Evolutionary conservation across 2,329 filamentous ascomycete genomes (phyloP).

Genomic region (Fusarium nodosum): DNA sequence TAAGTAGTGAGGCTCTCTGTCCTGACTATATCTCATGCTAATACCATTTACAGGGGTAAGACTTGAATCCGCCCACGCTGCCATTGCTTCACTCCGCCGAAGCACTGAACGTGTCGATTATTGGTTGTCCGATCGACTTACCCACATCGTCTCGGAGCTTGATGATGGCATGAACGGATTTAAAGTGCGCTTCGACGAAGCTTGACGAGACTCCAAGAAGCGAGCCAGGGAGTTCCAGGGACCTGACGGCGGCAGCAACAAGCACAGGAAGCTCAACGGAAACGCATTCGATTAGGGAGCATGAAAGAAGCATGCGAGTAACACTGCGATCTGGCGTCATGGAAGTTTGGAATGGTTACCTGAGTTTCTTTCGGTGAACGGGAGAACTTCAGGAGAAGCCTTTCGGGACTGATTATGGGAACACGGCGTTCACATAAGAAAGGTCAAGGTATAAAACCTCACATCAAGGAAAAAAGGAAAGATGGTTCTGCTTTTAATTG

Average conservation of each 20-base stretch:
- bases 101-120: no score
- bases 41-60: neutral
- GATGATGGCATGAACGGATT: neutral
- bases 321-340: neutral
- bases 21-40: neutral
- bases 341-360: no score
- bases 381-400: rapidly evolving
- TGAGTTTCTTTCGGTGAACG: neutral
- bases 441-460: no score
- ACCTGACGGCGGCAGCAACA: neutral
- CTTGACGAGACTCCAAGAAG: neutral
- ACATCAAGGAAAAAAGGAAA: neutral
- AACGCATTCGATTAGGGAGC: neutral
- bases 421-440: neutral
- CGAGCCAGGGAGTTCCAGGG: neutral
- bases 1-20: neutral
- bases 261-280: neutral
- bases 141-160: neutral
- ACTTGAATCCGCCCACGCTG: neutral
- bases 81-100: rapidly evolving
- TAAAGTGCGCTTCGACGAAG: rapidly evolving
- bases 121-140: no score
- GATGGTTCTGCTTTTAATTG: rapidly evolving
- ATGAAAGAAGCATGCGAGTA: rapidly evolving
- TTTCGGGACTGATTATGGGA: neutral